Base-by-base conservation (phyloP, 139 green algal species). In the Micromonas pusilla region DNA sequence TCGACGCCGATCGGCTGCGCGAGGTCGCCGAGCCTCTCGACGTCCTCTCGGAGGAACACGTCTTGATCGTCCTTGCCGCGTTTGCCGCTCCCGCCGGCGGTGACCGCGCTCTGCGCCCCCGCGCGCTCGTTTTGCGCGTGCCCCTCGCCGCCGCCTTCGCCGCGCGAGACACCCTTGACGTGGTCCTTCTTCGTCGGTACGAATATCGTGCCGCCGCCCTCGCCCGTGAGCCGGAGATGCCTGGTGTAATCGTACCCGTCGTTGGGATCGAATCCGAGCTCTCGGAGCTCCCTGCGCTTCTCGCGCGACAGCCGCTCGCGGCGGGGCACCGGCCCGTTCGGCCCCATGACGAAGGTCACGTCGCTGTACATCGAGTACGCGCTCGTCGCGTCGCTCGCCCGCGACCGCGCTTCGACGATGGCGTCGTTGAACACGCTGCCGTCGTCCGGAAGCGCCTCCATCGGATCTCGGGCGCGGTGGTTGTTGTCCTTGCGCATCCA, bases 191-290 rank as follows among this genome's bases (percentile, higher is more conserved):
- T 57, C 9, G 45, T 57, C 9, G 45, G 45, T 16, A 57, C 45
- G 45, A 57, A 57, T 16, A 57, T 57, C 20, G 36, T 5, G 79
- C 84, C 0, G 45, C 45, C 45, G 45, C 45, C 45, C 45, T 57
- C 45, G 45, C 45, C 45, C 45, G 16, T 16, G 9, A 23, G 45
- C 45, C 88, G 80, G 79, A 96, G 66, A 82, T 98, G 94, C 79
- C 82, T 79, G 57, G 94, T 83, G 83, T 98, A 98, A 81, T 98
- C 91, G 80, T 98, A 98, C 2, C 94, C 94, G 54, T 98, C 94
- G 68, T 97, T 91, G 20, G 94, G 93, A 16, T 57, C 45, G 34
- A 98, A 91, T 5, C 94, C 81, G 26, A 78, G 28, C 74, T 81
- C 82, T 0, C 79, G 1, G 52, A 81, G 79, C 45, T 84, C 72